phyloP scores from a whole-genome alignment of 2,329 filamentous ascomycete genomes.

The Sporothrix mexicana region DNA sequence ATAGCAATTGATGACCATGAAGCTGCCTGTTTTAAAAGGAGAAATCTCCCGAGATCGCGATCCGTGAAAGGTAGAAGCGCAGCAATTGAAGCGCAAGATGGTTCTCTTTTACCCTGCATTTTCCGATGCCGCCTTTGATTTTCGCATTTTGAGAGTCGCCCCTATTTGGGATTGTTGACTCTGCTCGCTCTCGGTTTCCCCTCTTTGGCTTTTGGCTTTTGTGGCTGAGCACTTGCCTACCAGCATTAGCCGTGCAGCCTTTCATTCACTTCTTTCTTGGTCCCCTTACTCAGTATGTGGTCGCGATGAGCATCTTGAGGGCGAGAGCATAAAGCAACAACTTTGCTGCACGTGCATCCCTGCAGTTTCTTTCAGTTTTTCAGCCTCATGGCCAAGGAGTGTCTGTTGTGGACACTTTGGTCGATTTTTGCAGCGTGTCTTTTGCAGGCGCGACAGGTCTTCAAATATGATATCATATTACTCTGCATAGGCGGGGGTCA shows the following conservation, averaged over 20 bases:
- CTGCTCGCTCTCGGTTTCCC: background rate
- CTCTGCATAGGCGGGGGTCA: conserved; percentile 3
- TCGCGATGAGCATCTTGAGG: background rate
- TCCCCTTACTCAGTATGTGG: too few species aligned
- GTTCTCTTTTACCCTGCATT: too few species aligned
- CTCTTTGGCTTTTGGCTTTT: background rate
- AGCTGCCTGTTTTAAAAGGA: too few species aligned
- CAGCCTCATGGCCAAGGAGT: background rate
- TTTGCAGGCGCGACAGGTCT: background rate
- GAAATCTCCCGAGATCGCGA: too few species aligned
- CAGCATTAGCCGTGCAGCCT: background rate
- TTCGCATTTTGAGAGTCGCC: background rate
- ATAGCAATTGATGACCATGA: too few species aligned
- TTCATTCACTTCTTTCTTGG: too few species aligned
- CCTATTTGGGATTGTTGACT: background rate
- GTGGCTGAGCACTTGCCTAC: background rate
- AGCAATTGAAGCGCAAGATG: too few species aligned
- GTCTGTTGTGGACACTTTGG: background rate
- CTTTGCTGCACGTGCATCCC: background rate
- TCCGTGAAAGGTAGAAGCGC: too few species aligned
- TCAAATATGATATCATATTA: background rate
- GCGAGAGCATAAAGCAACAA: background rate
- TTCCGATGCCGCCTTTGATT: too few species aligned
- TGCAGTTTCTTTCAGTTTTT: background rate
- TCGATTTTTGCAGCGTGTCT: background rate